Evolutionary conservation across 1,284 basidiomycete species (phyloP), one percentile per base, ranked within the genome.

Genomic region (Naganishia sp.): DNA sequence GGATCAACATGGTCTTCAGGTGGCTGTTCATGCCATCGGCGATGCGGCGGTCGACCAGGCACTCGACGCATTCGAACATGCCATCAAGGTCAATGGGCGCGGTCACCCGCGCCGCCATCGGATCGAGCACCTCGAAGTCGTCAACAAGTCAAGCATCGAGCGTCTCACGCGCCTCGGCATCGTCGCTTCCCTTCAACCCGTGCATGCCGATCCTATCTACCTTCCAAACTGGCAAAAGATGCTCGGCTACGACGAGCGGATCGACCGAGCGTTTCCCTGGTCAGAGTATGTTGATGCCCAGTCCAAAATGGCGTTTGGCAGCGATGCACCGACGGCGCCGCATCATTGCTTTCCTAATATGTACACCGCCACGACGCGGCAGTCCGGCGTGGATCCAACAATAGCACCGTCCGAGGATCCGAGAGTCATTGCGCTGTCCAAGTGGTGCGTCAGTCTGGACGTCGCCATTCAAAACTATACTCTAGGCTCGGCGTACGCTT

Each of bases 61-160:
- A 2, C 68, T 75, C 3, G 71, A 75, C 45, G 70, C 69, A 2
- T 68, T 74, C 41, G 74, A 73, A 31, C 56, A 62, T 4, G 72
- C 72, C 6, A 55, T 69, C 53, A 31, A 50, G 4, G 43, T 61
- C 28, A 74, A 74, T 55, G 71, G 70, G 0, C 55, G 67, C 15
- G 23, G 49, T 2, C 35, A 10, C 18, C 25, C 32, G 1, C 68
- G 71, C 1, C 68, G 71, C 32, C 71, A 73, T 62, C 67, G 74
- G 3, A 71, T 75, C 23, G 74, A 75, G 63, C 74, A 75, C 61
- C 70, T 75, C n/a, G 74, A 75, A 53, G 61, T 69, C 10, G 61
- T 63, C 50, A 52, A 35, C 25, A 42, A 15, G 15, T 72, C 71
- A 35, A 63, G 61, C 6, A 71, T 75, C 50, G 31, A 46, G 13